Conservation (phyloP, 345 rosid species). For the Balakata baccata region DNA sequence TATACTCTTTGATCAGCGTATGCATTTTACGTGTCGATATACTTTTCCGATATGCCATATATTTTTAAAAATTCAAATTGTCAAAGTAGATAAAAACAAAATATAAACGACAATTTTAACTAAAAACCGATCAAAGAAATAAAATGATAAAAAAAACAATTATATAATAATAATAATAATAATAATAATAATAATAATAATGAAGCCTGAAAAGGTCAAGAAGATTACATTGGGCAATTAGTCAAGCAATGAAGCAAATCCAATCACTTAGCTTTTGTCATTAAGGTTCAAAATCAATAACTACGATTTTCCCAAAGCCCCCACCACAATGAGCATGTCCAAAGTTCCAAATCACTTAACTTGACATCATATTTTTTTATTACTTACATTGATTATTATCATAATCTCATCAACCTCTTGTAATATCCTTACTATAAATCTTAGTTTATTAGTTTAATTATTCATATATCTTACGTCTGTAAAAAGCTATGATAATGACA, state of each 20-base stretch:
- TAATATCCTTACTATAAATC: not conserved
- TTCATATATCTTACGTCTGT: not conserved
- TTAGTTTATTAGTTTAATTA: not conserved
- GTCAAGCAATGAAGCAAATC: not conserved
- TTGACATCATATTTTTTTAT: not conserved
- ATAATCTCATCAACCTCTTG: not conserved
- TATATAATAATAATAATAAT: not conserved
- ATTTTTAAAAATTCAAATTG: too few species aligned
- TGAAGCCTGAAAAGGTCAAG: not conserved
- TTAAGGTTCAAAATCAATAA: conserved; percentile 7
- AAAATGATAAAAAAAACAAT: not conserved
- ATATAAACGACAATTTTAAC: too few species aligned
- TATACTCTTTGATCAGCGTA: too few species aligned
- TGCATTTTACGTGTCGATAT: too few species aligned
- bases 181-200: not conserved
- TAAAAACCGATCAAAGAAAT: too few species aligned
- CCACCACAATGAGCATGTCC: conserved; percentile 12
- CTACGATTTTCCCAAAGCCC: conserved; percentile 29
- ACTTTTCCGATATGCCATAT: too few species aligned
- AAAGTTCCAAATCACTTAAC: not conserved
- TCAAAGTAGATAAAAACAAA: too few species aligned
- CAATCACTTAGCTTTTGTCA: conserved; percentile 19
- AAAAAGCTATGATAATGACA: conserved; percentile 12
- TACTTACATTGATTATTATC: not conserved
- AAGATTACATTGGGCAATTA: conserved; percentile 18